phyloP scores from a whole-genome alignment of 305 asterid species.

The Fraxinus platypoda region DNA sequence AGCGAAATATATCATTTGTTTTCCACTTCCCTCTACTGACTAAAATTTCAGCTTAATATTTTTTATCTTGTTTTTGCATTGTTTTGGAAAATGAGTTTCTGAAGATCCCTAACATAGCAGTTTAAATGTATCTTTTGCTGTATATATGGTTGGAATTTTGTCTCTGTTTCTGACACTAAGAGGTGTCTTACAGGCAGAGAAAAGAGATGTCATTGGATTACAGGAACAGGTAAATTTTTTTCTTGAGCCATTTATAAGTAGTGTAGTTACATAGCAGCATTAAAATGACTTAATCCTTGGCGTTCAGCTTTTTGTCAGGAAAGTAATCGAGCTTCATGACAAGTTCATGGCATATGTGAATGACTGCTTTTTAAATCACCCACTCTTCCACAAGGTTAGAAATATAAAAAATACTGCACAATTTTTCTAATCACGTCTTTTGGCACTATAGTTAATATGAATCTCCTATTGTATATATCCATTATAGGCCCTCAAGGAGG shows the following conservation, averaged over 20 bases:
- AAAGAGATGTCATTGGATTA: constrained; percentile 78
- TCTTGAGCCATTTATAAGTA: background rate
- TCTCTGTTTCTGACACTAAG: constrained; percentile 14
- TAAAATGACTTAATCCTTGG: constrained; percentile 20
- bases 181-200: constrained; percentile 66
- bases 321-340: constrained; percentile 90
- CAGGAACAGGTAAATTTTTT: constrained; percentile 69
- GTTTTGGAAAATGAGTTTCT: background rate
- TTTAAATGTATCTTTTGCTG: constrained; percentile 8
- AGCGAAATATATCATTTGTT: background rate
- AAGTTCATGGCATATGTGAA: constrained; percentile 86
- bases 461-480: background rate
- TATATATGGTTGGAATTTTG: background rate
- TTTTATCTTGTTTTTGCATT: background rate
- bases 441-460: constrained; percentile 3
- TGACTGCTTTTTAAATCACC: constrained; percentile 74
- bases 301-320: constrained; percentile 78
- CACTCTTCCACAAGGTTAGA: constrained; percentile 92
- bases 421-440: background rate
- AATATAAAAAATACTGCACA: constrained; percentile 7
- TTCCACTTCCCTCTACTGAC: background rate
- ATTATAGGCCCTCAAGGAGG: constrained; percentile 84
- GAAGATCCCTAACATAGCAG: background rate
- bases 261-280: constrained; percentile 17
- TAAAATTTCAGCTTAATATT: background rate